Base-by-base conservation (phyloP, 2,329 filamentous ascomycete genomes). In the Neocatenulostroma microsporum region DNA sequence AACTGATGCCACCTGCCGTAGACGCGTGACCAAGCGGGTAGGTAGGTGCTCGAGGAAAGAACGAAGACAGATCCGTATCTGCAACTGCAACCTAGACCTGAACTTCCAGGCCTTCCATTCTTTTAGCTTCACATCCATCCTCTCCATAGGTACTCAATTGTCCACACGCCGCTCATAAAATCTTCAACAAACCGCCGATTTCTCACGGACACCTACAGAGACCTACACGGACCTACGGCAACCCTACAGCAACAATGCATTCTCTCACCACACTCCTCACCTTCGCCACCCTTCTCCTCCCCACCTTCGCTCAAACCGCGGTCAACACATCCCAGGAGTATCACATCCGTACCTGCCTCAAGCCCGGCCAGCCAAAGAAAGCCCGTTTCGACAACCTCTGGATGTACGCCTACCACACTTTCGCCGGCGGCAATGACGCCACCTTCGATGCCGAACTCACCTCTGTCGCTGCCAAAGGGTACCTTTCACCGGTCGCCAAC, bases 381-480 rank as follows among this genome's bases (percentile, higher is more conserved):
- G 29, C 30, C 1, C 31, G 40, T 15, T 56, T 45, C 36, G 39
- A 54, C 26, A 42, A 46, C 34, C 54, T 60, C 38, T 58, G 49
- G 37, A 42, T 60, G 30, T 37, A 36, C 31, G 26, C 14, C 27
- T 55, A 53, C 42, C 50, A 53, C 41, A 54, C 49, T 18, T 48
- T 50, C 26, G 54, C 52, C 28, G 56, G 55, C 12, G 28, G 49
- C 6, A 51, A 46, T 40, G 56, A 58, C 32, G 53, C 48, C 20
- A 44, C 48, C 25, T 47, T 60, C 44, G 38, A 35, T n/a, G 14
- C 39, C 15, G 27, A 19, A 13, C 40, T 41, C 36, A 34, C 37
- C 9, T 36, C 38, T 12, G 28, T 18, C 14, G 46, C 41, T 27
- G 40, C 37, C 27, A 45, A 39, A 11, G 56, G 44, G 19, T 58